Base-by-base conservation (phyloP, 495 filamentous ascomycete genomes). In the Thozetella sp. region DNA sequence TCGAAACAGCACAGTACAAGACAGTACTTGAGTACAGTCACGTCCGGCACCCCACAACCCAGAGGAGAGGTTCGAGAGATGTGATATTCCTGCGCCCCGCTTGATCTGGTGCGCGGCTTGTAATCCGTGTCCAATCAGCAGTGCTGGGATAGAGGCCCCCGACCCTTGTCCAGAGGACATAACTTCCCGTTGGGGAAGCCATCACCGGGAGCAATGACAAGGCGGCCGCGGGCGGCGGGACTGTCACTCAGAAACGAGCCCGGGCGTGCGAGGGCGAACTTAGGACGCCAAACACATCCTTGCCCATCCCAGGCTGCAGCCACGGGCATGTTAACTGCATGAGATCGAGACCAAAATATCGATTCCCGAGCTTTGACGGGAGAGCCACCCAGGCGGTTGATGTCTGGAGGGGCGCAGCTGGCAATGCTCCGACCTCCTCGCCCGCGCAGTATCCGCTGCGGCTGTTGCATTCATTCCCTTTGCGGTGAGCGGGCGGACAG, bases 21-120 rank as follows among this genome's bases (percentile, higher is more conserved):
- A 37, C 30, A 37, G 30, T 9, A 6, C 9, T 9, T 17, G 30
- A 6, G 30, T 37, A 37, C 30, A 37, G 17, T 37, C 6, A 17
- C n/a, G n/a, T n/a, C n/a, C 43, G 9, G 43, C 43, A 48, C 43
- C 43, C 43, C 43, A 48, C 43, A 48, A 48, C 43, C 43, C 43
- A 48, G 43, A 48, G 43, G 43, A 48, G 43, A 48, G 43, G 43
- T 48, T 48, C 43, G 43, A 48, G 10, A 48, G 43, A 48, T 48
- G 20, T 48, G 43, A 48, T 48, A 48, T 48, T 48, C 43, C 9
- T 48, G 43, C 43, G 43, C 43, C 43, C 43, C 43, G n/a, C 43
- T 48, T 48, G 43, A 48, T 48, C 43, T 48, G 43, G 9, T 48
- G 43, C 43, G 20, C 43, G 43, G 43, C 43, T n/a, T 48, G 43